Evolutionary conservation across 2,329 filamentous ascomycete species (phyloP).

Genomic region (Fusarium sp.): DNA sequence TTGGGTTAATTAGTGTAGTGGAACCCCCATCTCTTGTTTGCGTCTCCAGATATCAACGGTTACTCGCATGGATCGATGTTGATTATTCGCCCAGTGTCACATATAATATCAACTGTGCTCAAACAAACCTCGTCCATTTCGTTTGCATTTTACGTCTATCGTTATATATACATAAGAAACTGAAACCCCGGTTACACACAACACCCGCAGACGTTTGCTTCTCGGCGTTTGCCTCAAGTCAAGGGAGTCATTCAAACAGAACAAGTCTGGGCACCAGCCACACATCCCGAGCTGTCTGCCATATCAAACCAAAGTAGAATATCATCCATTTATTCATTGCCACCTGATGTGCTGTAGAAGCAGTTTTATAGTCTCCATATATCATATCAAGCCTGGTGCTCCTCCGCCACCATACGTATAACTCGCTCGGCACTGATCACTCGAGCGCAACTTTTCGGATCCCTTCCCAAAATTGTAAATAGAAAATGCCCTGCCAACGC

Average conservation of each 20-base stretch:
- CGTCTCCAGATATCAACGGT: neutral
- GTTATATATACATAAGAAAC: slow-evolving; percentile 13
- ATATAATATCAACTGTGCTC: neutral
- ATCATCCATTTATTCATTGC: slow-evolving; percentile 44
- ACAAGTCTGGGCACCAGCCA: slow-evolving; percentile 10
- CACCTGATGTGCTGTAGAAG: slow-evolving; percentile 37
- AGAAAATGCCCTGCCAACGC: slow-evolving; percentile 44
- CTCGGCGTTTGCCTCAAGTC: neutral
- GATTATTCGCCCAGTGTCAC: neutral
- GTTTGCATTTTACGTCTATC: slow-evolving; percentile 8
- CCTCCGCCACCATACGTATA: slow-evolving; percentile 17
- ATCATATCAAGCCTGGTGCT: slow-evolving; percentile 28
- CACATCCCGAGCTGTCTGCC: neutral
- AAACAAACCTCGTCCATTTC: slow-evolving; percentile 1
- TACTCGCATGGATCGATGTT: neutral
- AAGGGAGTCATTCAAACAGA: slow-evolving; percentile 6
- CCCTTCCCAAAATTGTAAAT: slow-evolving; percentile 40
- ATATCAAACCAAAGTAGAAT: slow-evolving; percentile 17
- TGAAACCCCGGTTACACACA: neutral
- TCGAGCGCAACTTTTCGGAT: slow-evolving; percentile 32
- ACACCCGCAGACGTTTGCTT: neutral
- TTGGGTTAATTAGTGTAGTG: neutral
- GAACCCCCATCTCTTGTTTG: neutral
- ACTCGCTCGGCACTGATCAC: slow-evolving; percentile 17
- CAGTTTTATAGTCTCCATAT: slow-evolving; percentile 32